Base-by-base conservation (phyloP, 108 stramenopile species). In the Mediolabrus comicus region DNA sequence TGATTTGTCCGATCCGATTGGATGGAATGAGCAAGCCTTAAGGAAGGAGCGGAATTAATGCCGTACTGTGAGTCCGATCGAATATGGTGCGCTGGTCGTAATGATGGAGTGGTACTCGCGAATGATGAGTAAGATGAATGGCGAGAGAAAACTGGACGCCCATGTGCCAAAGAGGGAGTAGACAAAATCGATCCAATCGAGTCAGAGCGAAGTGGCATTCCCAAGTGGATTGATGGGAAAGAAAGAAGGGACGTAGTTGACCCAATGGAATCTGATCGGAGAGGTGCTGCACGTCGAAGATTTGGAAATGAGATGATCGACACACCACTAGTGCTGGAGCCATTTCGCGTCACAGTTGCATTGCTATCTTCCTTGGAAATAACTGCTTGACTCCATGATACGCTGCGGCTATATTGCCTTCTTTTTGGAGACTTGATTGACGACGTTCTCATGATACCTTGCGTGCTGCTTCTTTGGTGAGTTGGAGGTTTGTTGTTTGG, bases 251-350 rank as follows among this genome's bases (percentile, higher is more conserved):
- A 70, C 22, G 54, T 43, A 16, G 16, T 71, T 24, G 76, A 77
- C 29, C 57, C 51, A 28, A 77, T 38, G 26, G 78, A 79, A 43
- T 79, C 71, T 13, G 78, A 79, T 55, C 78, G 78, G 14, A 79
- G 39, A 7, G 78, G 78, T 10, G 60, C 65, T 16, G 78, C 78
- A 14, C 59, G 65, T 13, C 66, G 53, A 9, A 79, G 58, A 38
- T 79, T 71, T 30, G 78, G 78, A 28, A 79, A 79, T 24, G 78
- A 79, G 22, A 79, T 67, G 46, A 79, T 62, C 3, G 78, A 79
- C 11, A 79, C 46, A 2, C 56, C 70, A 22, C 49, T 77, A 13
- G 62, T 19, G 53, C 35, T 32, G 22, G 67, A 59, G 16, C 28
- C 67, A 32, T 41, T 52, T 7, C 57, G 28, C 4, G 35, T 26